A percentile compares a stretch with the other conserved stretches of the same genome.
phyloP scores from a whole-genome alignment of 257 asterid species.

The Forsythia viridissima region DNA sequence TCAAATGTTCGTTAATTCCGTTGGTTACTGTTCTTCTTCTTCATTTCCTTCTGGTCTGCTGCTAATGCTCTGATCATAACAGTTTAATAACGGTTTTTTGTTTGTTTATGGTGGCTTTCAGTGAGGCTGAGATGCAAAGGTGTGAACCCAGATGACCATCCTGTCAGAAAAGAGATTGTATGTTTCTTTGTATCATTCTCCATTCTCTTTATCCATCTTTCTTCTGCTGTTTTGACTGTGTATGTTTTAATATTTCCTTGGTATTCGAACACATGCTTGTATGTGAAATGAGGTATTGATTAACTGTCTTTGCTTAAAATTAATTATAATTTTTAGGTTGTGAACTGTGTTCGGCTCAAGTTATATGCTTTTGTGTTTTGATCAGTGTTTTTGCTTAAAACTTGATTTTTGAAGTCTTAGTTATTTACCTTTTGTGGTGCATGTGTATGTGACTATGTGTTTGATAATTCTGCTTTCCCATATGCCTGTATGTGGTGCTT shows the following conservation, averaged over 20 bases:
- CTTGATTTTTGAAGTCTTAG: neutral
- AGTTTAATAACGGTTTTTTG: neutral
- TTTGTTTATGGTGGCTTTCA: constrained; percentile 35
- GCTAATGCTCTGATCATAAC: no score
- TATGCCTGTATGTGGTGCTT: neutral
- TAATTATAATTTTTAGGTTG: constrained; percentile 1
- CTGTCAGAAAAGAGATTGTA: constrained; percentile 78
- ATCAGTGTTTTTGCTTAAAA: neutral
- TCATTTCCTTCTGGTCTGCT: no score
- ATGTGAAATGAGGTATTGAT: neutral
- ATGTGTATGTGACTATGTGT: neutral
- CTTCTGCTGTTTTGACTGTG: neutral
- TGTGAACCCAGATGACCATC: constrained; percentile 76
- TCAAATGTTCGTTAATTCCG: no score
- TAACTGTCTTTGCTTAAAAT: neutral
- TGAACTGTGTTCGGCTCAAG: neutral
- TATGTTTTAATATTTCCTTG: neutral
- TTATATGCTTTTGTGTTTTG: constrained; percentile 8
- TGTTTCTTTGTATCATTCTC: constrained; percentile 22
- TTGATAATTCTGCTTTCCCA: neutral
- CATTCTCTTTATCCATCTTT: neutral
- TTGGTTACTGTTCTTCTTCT: no score
- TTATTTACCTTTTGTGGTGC: neutral
- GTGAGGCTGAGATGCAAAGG: constrained; percentile 97
- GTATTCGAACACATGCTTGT: neutral